A percentile compares a stretch with the other conserved stretches of the same genome.
Evolutionary conservation across 768 basidiomycete species (phyloP).

Genomic region (Suillus americanus): DNA sequence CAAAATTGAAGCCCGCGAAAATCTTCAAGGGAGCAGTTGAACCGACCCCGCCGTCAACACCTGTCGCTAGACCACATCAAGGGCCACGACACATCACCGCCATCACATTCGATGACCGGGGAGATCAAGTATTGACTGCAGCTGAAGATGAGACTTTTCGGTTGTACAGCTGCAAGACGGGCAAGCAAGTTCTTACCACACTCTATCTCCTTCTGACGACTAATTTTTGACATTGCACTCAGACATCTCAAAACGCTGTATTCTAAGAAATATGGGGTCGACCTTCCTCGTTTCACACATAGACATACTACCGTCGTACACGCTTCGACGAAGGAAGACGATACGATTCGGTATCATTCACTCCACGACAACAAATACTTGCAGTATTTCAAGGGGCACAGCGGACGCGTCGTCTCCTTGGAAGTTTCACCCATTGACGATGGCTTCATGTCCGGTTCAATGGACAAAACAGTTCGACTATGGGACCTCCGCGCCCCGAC

Average conservation of each 20-base stretch:
- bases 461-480: constrained; percentile 92
- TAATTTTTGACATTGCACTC: constrained; percentile 29
- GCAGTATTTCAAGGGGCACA: constrained; percentile 95
- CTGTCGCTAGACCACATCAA: constrained; percentile 37
- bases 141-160: constrained; percentile 92
- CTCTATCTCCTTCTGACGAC: constrained; percentile 16
- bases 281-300: constrained; percentile 94
- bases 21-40: constrained; percentile 84
- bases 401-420: constrained; percentile 81
- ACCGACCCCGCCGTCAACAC: constrained; percentile 47
- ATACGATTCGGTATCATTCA: constrained; percentile 92
- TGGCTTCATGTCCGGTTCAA: constrained; percentile 91
- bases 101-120: constrained; percentile 87
- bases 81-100: constrained; percentile 80
- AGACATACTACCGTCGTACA: constrained; percentile 82
- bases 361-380: constrained; percentile 96
- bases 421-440: constrained; percentile 93
- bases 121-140: constrained; percentile 83
- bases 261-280: constrained; percentile 97
- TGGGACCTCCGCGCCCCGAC: constrained; percentile 88
- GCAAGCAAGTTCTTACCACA: constrained; percentile 73
- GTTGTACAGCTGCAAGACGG: constrained; percentile 84
- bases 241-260: constrained; percentile 77
- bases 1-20: constrained; percentile 82
- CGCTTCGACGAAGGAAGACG: constrained; percentile 93